phyloP scores from a whole-genome alignment of 495 filamentous ascomycete species.

The Penicillium antarcticum region DNA sequence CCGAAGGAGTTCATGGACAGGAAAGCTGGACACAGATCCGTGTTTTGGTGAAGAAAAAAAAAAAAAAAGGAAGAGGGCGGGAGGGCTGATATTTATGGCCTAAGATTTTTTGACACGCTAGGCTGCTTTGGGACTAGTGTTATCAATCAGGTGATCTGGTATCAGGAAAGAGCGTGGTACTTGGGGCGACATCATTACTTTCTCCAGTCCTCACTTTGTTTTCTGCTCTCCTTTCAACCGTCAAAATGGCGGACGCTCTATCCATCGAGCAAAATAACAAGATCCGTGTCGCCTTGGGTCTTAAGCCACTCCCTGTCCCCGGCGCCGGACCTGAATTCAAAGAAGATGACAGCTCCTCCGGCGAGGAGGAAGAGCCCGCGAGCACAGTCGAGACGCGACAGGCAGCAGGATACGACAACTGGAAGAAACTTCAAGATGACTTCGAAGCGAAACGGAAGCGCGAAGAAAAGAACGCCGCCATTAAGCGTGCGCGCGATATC shows the following conservation, averaged over 20 bases:
- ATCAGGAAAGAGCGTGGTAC: slow-evolving; percentile 7
- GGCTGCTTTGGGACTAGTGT: slow-evolving; percentile 4
- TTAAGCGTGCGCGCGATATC: slow-evolving; percentile 85
- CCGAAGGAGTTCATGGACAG: slow-evolving; percentile 47
- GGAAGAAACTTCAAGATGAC: slow-evolving; percentile 61
- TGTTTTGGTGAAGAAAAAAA: slow-evolving; percentile 49
- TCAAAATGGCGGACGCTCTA: slow-evolving; percentile 71
- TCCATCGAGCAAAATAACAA: slow-evolving; percentile 95
- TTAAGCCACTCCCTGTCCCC: slow-evolving; percentile 85
- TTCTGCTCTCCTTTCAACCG: neutral
- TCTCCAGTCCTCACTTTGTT: neutral
- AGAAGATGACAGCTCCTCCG: slow-evolving; percentile 43
- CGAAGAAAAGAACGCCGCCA: slow-evolving; percentile 70
- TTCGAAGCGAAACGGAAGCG: slow-evolving; percentile 66
- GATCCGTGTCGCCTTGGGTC: slow-evolving; percentile 81
- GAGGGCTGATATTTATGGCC: slow-evolving; percentile 31
- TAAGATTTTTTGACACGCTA: slow-evolving; percentile 23
- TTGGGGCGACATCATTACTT: neutral
- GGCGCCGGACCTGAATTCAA: slow-evolving; percentile 55
- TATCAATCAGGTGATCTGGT: slow-evolving; percentile 10
- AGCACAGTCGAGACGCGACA: slow-evolving; percentile 81
- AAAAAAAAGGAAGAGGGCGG: slow-evolving; percentile 32
- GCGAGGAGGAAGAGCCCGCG: slow-evolving; percentile 60
- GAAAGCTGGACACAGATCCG: slow-evolving; percentile 84
- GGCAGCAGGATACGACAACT: slow-evolving; percentile 72